These are phyloP conservation scores for Coemansia sp. DNA, from an alignment of 192 early-diverging fungal species.

Conservation along the genomic window DNA sequence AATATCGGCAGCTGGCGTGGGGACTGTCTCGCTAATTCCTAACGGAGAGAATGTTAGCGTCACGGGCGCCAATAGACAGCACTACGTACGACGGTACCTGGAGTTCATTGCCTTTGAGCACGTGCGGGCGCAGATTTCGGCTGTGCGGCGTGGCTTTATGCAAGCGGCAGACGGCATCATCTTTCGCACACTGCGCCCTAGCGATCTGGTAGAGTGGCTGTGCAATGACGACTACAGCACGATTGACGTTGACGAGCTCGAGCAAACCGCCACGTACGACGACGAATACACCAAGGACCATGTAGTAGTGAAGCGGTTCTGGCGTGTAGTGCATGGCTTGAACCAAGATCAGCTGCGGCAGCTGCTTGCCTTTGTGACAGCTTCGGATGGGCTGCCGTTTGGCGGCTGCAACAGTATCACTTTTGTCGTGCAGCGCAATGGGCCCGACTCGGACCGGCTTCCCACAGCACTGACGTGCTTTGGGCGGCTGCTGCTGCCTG, in stretches of 20 bases:
- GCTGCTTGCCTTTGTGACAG: conserved; percentile 87
- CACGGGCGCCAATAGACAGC: conserved; percentile 70
- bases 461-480: conserved; percentile 93
- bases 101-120: conserved; percentile 66
- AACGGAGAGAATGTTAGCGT: conserved; percentile 69
- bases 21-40: conserved; percentile 60
- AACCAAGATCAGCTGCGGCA: conserved; percentile 63
- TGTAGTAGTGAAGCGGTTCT: conserved; percentile 71
- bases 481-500: conserved; percentile 81
- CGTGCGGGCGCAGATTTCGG: conserved; percentile 62
- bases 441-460: conserved; percentile 80
- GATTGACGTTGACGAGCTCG: conserved; percentile 70
- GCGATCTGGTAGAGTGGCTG: conserved; percentile 74
- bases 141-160: conserved; percentile 75
- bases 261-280: conserved; percentile 74
- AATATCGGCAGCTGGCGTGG: conserved; percentile 50
- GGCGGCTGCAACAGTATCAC: conserved; percentile 73
- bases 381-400: conserved; percentile 83
- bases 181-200: conserved; percentile 49
- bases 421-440: conserved; percentile 96
- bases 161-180: conserved; percentile 54
- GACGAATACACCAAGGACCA: conserved; percentile 75
- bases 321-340: conserved; percentile 74
- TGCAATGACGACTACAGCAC: conserved; percentile 57
- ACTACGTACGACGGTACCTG: conserved; percentile 72